phyloP scores from a whole-genome alignment of 2,329 filamentous ascomycete genomes.

The Venturiaceae sp. region DNA sequence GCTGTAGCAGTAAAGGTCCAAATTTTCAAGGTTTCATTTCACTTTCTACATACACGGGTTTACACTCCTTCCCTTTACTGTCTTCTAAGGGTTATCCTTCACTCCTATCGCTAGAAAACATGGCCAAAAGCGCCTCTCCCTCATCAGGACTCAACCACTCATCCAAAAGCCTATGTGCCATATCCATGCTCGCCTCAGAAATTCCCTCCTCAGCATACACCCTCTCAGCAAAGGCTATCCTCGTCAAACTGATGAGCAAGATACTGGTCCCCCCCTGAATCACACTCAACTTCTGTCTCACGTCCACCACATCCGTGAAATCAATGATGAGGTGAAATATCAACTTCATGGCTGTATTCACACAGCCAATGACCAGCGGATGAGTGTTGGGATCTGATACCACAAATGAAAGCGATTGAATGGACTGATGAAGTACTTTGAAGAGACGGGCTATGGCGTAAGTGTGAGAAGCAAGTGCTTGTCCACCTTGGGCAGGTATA shows the following conservation, averaged over 20 bases:
- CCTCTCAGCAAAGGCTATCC: conserved; percentile 79
- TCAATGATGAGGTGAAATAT: conserved; percentile 48
- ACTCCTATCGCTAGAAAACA: conserved; percentile 20
- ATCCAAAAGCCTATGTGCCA: conserved; percentile 74
- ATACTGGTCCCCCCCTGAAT: conserved; percentile 69
- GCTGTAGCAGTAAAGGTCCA: no score
- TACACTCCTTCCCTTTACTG: no score
- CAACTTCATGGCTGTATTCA: conserved; percentile 52
- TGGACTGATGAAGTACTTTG: conserved; percentile 62
- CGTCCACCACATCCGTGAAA: conserved; percentile 54
- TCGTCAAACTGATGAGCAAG: conserved; percentile 68
- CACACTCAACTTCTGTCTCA: conserved; percentile 60
- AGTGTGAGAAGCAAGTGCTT: conserved; percentile 58
- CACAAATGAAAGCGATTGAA: conserved; percentile 47
- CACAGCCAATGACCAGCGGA: conserved; percentile 31
- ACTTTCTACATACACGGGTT: no score
- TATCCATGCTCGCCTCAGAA: conserved; percentile 66
- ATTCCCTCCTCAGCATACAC: conserved; percentile 63
- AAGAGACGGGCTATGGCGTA: conserved; percentile 66
- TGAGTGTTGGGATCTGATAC: conserved; percentile 22
- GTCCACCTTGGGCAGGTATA: conserved; percentile 47
- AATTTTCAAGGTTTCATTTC: no score
- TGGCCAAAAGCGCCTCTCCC: conserved; percentile 48
- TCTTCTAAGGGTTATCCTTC: not conserved
- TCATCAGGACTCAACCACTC: conserved; percentile 72